These are phyloP conservation scores for Coniella lustricola DNA, from an alignment of 2,329 filamentous ascomycete genomes.

Conservation along the genomic window DNA sequence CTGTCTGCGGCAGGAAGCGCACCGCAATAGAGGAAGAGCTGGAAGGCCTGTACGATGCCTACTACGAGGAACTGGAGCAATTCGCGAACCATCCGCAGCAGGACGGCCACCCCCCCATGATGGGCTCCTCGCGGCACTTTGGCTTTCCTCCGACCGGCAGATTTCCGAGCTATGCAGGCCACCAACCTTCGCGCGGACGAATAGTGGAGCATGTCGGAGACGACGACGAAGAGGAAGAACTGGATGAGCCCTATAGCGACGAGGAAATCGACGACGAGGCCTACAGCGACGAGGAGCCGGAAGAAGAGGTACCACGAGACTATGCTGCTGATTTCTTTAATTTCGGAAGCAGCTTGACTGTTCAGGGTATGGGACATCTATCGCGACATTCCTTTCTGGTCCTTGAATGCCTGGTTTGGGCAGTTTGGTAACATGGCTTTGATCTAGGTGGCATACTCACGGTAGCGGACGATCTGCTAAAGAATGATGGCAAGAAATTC, in stretches of 20 bases:
- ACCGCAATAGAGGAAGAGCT: constrained; percentile 97
- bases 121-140: constrained; percentile 60
- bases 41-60: constrained; percentile 95
- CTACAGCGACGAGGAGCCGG: constrained; percentile 55
- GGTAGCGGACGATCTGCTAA: constrained; percentile 94
- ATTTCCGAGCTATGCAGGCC: constrained; percentile 48
- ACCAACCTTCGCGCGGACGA: constrained; percentile 67
- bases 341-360: constrained; percentile 94
- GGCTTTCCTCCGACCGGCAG: constrained; percentile 30
- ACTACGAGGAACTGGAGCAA: constrained; percentile 96
- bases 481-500: constrained; percentile 98
- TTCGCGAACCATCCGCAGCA: constrained; percentile 74
- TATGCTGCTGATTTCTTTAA: constrained; percentile 84
- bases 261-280: constrained; percentile 62
- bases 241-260: constrained; percentile 51
- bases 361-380: constrained; percentile 58
- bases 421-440: constrained; percentile 13
- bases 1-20: constrained; percentile 90
- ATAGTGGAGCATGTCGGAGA: constrained; percentile 61
- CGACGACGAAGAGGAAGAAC: constrained; percentile 49
- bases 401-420: constrained; percentile 20
- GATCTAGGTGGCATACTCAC: constrained; percentile 91
- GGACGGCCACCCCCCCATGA: constrained; percentile 64
- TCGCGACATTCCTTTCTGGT: background rate
- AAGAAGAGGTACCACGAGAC: constrained; percentile 45